Evolutionary conservation across 2,329 filamentous ascomycete genomes (phyloP).

Genomic region (Pseudogymnoascus sp.): DNA sequence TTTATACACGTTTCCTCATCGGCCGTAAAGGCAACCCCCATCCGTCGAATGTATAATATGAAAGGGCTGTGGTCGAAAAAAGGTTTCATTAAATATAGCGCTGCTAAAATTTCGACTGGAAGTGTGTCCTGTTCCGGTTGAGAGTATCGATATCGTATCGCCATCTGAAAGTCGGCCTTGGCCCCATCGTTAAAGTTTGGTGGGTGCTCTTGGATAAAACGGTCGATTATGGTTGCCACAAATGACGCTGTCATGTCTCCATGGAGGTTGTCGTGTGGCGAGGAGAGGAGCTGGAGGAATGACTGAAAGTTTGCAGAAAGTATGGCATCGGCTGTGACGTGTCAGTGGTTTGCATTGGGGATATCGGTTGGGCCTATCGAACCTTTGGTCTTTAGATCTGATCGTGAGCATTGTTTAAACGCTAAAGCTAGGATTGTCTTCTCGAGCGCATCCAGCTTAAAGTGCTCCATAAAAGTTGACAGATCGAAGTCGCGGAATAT

Average conservation of each 20-base stretch:
- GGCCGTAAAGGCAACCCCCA: constrained; percentile 65
- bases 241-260: constrained; percentile 60
- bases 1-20: constrained; percentile 58
- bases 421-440: constrained; percentile 83
- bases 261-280: constrained; percentile 52
- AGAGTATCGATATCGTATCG: constrained; percentile 57
- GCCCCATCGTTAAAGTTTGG: constrained; percentile 73
- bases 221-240: constrained; percentile 72
- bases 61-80: constrained; percentile 51
- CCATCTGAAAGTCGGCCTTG: constrained; percentile 57
- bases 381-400: constrained; percentile 88
- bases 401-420: constrained; percentile 72
- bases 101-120: constrained; percentile 62
- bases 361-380: constrained; percentile 20
- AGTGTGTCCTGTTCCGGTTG: constrained; percentile 57
- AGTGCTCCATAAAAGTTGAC: constrained; percentile 91
- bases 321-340: constrained; percentile 69
- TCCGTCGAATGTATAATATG: constrained; percentile 61
- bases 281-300: constrained; percentile 69
- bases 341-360: constrained; percentile 12
- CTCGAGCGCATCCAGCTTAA: constrained; percentile 80
- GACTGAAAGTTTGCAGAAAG: constrained; percentile 68
- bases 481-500: constrained; percentile 94
- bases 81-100: constrained; percentile 59
- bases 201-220: constrained; percentile 78